phyloP scores from a whole-genome alignment of 345 rosid genomes.

The Bruguiera gymnorhiza region DNA sequence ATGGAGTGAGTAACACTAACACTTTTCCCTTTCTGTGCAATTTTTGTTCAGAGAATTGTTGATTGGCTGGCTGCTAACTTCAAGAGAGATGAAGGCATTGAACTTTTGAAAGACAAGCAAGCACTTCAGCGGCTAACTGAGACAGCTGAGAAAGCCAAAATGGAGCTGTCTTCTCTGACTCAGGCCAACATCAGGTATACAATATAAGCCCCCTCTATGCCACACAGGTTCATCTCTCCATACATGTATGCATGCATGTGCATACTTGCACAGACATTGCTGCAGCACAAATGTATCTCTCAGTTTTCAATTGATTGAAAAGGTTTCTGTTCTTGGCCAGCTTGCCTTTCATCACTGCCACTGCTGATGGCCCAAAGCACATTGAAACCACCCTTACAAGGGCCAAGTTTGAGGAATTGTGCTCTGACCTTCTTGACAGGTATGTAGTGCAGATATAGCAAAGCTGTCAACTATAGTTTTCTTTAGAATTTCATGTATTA shows the following conservation, averaged over 20 bases:
- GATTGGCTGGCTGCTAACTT: conserved; percentile 83
- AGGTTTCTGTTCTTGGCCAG: conserved; percentile 31
- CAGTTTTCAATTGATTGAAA: neutral
- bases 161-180: conserved; percentile 91
- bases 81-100: conserved; percentile 89
- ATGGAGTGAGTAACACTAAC: no score
- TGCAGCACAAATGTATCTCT: neutral
- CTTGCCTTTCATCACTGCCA: conserved; percentile 97
- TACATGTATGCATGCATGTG: no score
- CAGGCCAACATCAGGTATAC: conserved; percentile 78
- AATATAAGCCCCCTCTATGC: neutral
- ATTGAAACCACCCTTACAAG: conserved; percentile 90
- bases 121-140: conserved; percentile 95
- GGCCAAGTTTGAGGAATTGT: conserved; percentile 87
- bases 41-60: conserved; percentile 66
- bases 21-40: neutral
- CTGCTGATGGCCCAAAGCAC: conserved; percentile 98
- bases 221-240: no score
- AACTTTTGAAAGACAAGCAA: conserved; percentile 95
- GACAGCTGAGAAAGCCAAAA: conserved; percentile 94
- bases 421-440: conserved; percentile 92
- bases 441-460: conserved; percentile 8
- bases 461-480: no score
- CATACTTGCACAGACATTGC: neutral
- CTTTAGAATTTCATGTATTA: no score